A percentile compares a stretch with the other conserved stretches of the same genome.
phyloP scores from a whole-genome alignment of 1,139 yeast species.

The Hansenula anomala region DNA sequence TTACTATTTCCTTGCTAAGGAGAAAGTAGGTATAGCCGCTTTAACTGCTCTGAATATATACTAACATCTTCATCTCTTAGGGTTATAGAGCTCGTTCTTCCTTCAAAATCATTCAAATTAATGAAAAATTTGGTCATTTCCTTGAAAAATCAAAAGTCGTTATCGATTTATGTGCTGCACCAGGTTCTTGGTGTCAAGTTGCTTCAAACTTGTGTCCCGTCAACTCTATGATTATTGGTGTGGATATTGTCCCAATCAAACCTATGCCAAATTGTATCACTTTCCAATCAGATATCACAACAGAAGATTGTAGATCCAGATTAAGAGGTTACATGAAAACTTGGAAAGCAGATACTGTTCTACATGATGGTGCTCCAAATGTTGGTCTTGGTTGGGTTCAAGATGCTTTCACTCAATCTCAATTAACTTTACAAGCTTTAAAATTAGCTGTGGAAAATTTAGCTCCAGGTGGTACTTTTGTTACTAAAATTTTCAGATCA shows the following conservation, averaged over 20 bases:
- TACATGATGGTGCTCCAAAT: constrained; percentile 99
- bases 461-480: constrained; percentile 91
- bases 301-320: constrained; percentile 94
- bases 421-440: constrained; percentile 87
- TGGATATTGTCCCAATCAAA: constrained; percentile 95
- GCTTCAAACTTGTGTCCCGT: constrained; percentile 91
- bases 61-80: constrained; percentile 16
- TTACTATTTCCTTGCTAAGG: constrained; percentile 93
- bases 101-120: constrained; percentile 89
- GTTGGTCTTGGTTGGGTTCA: constrained; percentile 99
- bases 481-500: constrained; percentile 94
- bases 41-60: neutral
- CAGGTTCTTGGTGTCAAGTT: constrained; percentile 99
- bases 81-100: constrained; percentile 99
- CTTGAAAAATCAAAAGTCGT: constrained; percentile 95
- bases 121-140: constrained; percentile 95
- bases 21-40: constrained; percentile 39
- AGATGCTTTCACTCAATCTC: constrained; percentile 98
- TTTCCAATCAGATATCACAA: constrained; percentile 94
- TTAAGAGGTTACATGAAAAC: constrained; percentile 95
- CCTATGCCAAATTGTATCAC: constrained; percentile 91
- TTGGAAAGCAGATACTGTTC: constrained; percentile 97
- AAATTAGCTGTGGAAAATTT: constrained; percentile 94
- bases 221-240: constrained; percentile 92
- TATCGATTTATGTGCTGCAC: constrained; percentile 98